Evolutionary conservation across 345 rosid species (phyloP).

Genomic region (Rubroshorea leprosula): DNA sequence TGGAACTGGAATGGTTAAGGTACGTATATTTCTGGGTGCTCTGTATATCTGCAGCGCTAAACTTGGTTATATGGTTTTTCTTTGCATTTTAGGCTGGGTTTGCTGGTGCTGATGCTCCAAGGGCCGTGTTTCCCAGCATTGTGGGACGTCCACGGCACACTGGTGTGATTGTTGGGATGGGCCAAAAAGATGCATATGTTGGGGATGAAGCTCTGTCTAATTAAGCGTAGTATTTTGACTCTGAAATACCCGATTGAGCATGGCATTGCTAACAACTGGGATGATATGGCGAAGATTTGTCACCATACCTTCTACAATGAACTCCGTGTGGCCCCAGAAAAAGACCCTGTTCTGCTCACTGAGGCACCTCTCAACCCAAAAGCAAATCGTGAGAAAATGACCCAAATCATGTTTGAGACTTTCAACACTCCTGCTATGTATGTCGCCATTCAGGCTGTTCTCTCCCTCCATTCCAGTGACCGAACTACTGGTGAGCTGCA

Average conservation of each 20-base stretch:
- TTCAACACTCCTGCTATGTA: slow-evolving; percentile 62
- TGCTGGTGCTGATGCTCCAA: neutral
- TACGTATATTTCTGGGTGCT: neutral
- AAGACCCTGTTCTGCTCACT: neutral
- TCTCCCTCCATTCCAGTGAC: slow-evolving; percentile 65
- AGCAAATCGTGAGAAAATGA: neutral
- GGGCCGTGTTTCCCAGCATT: neutral
- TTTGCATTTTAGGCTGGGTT: neutral
- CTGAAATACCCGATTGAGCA: neutral
- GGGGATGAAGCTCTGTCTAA: neutral
- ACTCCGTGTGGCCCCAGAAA: neutral
- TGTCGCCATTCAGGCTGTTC: slow-evolving; percentile 65
- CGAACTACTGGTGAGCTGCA: slow-evolving; percentile 52
- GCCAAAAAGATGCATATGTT: neutral
- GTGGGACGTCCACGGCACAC: neutral
- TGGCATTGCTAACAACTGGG: neutral
- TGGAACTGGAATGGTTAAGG: slow-evolving; percentile 37
- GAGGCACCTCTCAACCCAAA: neutral
- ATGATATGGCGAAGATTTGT: neutral
- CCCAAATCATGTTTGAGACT: slow-evolving; percentile 64
- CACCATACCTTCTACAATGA: neutral
- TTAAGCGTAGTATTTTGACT: neutral
- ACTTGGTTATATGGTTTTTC: slow-evolving; percentile 6
- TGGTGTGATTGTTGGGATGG: neutral
- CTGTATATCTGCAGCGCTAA: too few species aligned